Conservation (phyloP, 164 flowering plant species). For the Paratinospora sagittata region DNA sequence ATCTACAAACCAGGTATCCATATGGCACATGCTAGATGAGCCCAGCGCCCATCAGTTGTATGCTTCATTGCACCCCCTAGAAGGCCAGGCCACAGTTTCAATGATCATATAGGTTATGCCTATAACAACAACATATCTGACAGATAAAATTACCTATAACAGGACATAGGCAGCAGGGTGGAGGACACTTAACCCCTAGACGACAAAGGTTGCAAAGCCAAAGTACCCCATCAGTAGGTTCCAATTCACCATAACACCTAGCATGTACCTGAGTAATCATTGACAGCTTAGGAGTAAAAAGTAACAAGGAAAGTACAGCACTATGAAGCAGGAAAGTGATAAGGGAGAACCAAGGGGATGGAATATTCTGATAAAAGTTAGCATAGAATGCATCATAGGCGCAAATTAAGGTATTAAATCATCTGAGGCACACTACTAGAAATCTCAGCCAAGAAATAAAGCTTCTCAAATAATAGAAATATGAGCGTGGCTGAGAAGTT, state of each 20-base stretch:
- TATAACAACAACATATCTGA: background rate
- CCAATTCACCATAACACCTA: slow-evolving; percentile 90
- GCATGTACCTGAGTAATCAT: slow-evolving; percentile 77
- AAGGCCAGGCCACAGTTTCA: slow-evolving; percentile 12
- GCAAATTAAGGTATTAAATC: background rate
- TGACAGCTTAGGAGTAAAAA: background rate
- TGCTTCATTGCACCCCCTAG: slow-evolving; percentile 99
- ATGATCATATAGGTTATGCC: slow-evolving; percentile 1
- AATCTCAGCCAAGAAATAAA: background rate
- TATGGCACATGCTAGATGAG: slow-evolving; percentile 98
- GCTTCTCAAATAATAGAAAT: background rate
- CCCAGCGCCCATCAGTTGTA: slow-evolving; percentile 98
- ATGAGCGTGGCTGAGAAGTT: too few species aligned
- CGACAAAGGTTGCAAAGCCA: slow-evolving; percentile 97
- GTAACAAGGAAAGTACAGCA: background rate
- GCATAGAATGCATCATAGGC: background rate
- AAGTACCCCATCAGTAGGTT: slow-evolving; percentile 68
- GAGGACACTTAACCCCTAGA: slow-evolving; percentile 57
- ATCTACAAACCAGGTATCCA: slow-evolving; percentile 88
- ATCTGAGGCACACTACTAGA: background rate
- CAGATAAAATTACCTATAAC: slow-evolving; percentile 49
- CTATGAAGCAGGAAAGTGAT: background rate
- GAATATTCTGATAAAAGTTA: too few species aligned
- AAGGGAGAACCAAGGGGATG: background rate
- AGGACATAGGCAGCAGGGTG: slow-evolving; percentile 95